Conservation (phyloP, 352 stramenopile genomes). For the Sclerospora graminicola region DNA sequence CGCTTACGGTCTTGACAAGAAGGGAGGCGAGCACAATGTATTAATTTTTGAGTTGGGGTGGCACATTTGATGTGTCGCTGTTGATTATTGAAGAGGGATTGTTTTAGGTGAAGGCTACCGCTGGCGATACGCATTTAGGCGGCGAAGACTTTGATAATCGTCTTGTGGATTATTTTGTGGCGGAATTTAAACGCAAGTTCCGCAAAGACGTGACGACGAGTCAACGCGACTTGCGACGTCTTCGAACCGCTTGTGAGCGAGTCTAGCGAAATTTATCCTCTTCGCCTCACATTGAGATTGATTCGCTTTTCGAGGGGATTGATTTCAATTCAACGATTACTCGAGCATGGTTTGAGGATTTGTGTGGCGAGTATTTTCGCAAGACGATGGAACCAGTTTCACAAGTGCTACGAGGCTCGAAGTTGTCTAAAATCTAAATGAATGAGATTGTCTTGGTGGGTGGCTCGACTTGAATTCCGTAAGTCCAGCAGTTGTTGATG, state of each 20-base stretch:
- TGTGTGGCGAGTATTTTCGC: slow-evolving; percentile 83
- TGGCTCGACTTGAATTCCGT: slow-evolving; percentile 64
- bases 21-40: slow-evolving; percentile 91
- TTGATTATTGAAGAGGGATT: slow-evolving; percentile 92
- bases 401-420: slow-evolving; percentile 80
- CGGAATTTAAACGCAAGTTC: slow-evolving; percentile 94
- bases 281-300: neutral
- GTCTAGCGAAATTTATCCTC: neutral
- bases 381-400: slow-evolving; percentile 75
- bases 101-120: slow-evolving; percentile 93
- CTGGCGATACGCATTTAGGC: slow-evolving; percentile 89
- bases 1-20: slow-evolving; percentile 96
- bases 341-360: slow-evolving; percentile 82
- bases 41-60: slow-evolving; percentile 65
- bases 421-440: slow-evolving; percentile 72
- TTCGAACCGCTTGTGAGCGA: slow-evolving; percentile 24
- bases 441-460: slow-evolving; percentile 69
- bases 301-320: neutral
- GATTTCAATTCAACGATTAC: slow-evolving; percentile 76
- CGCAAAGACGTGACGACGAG: neutral
- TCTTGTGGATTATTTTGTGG: slow-evolving; percentile 88
- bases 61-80: slow-evolving; percentile 95
- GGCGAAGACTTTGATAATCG: too few relatives aligned
- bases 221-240: neutral
- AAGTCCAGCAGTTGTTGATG: slow-evolving; percentile 43